Percentiles rank a stretch among this genome's conserved stretches.
These are phyloP conservation scores for Hysterium pulicare DNA, from an alignment of 2,329 filamentous ascomycete species.

Conservation along the genomic window DNA sequence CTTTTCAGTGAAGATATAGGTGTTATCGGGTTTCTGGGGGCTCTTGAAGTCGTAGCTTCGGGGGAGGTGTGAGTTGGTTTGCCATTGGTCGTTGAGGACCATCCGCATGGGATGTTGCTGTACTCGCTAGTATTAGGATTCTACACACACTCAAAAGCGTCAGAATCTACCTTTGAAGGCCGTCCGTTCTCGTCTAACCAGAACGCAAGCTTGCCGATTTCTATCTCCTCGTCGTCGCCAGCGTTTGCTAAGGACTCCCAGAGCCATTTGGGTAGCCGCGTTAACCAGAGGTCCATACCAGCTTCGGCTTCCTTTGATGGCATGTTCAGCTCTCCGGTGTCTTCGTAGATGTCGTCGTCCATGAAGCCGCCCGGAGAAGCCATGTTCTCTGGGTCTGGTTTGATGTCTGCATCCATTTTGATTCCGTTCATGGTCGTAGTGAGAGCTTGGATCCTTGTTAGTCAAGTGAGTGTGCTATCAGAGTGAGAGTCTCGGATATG, in stretches of 20 bases:
- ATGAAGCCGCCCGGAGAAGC: slow-evolving; percentile 29
- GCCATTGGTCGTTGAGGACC: slow-evolving; percentile 62
- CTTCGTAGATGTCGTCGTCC: slow-evolving; percentile 40
- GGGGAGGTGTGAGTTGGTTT: slow-evolving; percentile 71
- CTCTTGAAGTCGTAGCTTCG: slow-evolving; percentile 83
- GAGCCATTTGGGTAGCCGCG: slow-evolving; percentile 39
- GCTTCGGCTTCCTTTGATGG: slow-evolving; percentile 21
- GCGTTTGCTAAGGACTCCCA: slow-evolving; percentile 33
- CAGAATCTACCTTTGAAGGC: slow-evolving; percentile 12
- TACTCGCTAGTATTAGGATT: slow-evolving; percentile 10
- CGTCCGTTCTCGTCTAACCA: slow-evolving; percentile 11
- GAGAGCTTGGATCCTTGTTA: no score
- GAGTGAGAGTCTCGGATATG: no score
- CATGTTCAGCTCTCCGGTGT: slow-evolving; percentile 41
- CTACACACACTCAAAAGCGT: not conserved
- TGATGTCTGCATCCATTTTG: slow-evolving; percentile 37
- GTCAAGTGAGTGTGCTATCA: no score
- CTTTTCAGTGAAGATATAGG: slow-evolving; percentile 90
- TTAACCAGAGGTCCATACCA: slow-evolving; percentile 32
- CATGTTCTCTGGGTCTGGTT: slow-evolving; percentile 34
- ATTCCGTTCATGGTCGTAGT: slow-evolving; percentile 38
- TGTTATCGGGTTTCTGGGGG: slow-evolving; percentile 65
- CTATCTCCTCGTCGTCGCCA: slow-evolving; percentile 37
- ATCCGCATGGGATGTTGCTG: slow-evolving; percentile 59
- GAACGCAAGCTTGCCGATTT: slow-evolving; percentile 34